Base-by-base conservation (phyloP, 495 filamentous ascomycete species). In the Neurospora sp. region DNA sequence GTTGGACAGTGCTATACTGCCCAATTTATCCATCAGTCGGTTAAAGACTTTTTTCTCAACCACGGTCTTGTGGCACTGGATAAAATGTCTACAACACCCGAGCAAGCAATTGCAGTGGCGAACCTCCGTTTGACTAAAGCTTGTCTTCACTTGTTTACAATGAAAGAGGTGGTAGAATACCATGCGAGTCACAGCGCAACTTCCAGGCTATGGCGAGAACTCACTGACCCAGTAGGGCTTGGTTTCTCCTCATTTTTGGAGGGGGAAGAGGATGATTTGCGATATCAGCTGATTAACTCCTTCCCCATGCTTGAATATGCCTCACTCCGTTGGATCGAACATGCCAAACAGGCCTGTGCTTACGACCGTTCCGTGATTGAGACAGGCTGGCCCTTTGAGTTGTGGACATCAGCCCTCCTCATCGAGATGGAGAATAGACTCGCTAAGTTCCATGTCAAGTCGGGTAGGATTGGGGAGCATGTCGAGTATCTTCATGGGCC, bases 11-110 rank as follows among this genome's bases (percentile, higher is more conserved):
- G 42, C 16, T 44, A 44, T 8, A 44, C 42, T 16, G 79, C 81
- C 12, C 82, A 83, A 71, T 82, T 85, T 69, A 81, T 84, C 35
- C 83, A 84, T 75, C 78, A 82, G 71, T 79, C 82, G 46, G 81
- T 84, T 76, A 80, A 81, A 66, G 81, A 84, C 72, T 84, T 82
- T 66, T 78, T 83, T 39, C 23, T 78, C 46, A 44, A 76, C 27
- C 76, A 76, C 23, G 79, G 78, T 37, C 73, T 81, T 2, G 31
- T 23, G n/a, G 39, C 20, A 59, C 41, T 77, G 62, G 69, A 74
- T 39, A 44, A 42, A 69, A 69, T 14, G 37, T 44, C 18, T 40
- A 41, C 70, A 35, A 35, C 71, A 3, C 16, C 62, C 42, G 71
- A 74, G n/a, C 27, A 69, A 16, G 78, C 75, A 69, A 70, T 70